Percentiles rank a stretch among this genome's conserved stretches.
Evolutionary conservation across 2,329 filamentous ascomycete genomes (phyloP).

Genomic region (Botrytis fabae): DNA sequence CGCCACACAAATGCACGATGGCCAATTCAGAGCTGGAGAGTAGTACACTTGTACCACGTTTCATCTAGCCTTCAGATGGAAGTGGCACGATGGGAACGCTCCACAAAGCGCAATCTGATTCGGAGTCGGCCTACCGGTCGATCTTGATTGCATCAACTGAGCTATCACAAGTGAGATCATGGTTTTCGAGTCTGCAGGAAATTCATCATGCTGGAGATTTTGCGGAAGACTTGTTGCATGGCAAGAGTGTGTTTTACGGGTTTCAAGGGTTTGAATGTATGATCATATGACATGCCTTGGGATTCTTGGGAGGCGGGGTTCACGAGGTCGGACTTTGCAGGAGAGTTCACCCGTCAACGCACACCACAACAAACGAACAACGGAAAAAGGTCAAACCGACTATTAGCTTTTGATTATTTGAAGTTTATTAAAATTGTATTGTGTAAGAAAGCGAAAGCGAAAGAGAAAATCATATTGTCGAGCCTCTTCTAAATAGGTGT

Average conservation of each 20-base stretch:
- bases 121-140: background rate
- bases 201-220: background rate
- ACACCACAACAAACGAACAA: background rate
- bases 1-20: background rate
- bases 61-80: constrained; percentile 4
- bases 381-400: background rate
- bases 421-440: background rate
- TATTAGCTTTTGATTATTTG: background rate
- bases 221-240: background rate
- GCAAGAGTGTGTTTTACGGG: background rate
- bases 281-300: background rate
- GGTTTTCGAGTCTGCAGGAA: background rate
- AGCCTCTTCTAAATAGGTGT: background rate
- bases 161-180: background rate
- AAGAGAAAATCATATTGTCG: background rate
- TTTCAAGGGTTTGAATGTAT: background rate
- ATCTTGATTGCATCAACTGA: background rate
- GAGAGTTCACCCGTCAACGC: background rate
- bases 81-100: background rate
- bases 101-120: background rate
- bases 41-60: background rate
- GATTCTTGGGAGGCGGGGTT: background rate
- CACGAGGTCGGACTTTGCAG: background rate
- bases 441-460: background rate
- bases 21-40: background rate